Evolutionary conservation across 495 filamentous ascomycete genomes (phyloP).

Genomic region (Geoglossum glabrum): DNA sequence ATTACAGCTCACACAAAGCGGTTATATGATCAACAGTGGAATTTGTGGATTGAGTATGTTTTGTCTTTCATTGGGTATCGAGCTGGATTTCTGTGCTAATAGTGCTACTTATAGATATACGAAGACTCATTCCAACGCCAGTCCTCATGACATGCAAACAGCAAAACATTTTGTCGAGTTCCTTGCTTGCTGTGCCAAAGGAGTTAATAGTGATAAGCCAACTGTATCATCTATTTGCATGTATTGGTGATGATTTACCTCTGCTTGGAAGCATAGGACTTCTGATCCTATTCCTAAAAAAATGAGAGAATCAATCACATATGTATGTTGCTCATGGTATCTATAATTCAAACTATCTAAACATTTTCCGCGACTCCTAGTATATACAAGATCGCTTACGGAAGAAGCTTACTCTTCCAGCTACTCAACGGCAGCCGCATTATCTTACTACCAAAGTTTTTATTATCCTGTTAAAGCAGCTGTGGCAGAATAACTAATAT

Average conservation of each 20-base stretch:
- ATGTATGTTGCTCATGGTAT: not conserved
- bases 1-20: not conserved
- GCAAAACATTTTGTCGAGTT: not conserved
- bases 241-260: not conserved
- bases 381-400: not conserved
- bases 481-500: slow-evolving; percentile 1
- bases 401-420: not conserved
- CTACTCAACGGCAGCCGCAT: not conserved
- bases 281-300: not conserved
- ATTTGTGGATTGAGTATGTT: not conserved
- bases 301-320: not conserved
- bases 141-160: not conserved
- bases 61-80: not conserved
- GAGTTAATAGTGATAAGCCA: not conserved
- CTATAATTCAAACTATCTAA: not conserved
- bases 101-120: not conserved
- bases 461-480: slow-evolving; percentile 1
- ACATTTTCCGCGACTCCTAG: not conserved
- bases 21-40: not conserved
- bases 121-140: not conserved
- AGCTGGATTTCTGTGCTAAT: not conserved
- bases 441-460: slow-evolving; percentile 1
- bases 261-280: not conserved
- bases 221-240: not conserved
- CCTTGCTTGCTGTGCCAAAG: not conserved